These are phyloP conservation scores for Skeletonema tropicum DNA, from an alignment of 108 stramenopile genomes.

Conservation along the genomic window DNA sequence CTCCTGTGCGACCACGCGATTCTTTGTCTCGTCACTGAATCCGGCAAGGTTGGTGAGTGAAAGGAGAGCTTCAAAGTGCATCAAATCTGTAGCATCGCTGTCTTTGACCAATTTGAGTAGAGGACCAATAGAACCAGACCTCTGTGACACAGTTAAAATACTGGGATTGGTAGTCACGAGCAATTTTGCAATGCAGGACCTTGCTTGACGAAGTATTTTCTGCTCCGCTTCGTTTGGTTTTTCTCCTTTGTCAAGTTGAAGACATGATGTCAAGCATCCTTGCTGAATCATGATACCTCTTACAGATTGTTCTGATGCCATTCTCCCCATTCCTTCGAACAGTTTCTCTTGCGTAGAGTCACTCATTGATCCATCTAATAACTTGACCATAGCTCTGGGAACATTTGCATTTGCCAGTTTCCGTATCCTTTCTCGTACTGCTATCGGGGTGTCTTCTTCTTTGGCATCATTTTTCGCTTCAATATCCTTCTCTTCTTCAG, in stretches of 20 bases:
- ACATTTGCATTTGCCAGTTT: slow-evolving; percentile 84
- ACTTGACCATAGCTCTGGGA: slow-evolving; percentile 81
- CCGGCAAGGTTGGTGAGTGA: slow-evolving; percentile 93
- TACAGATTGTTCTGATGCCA: slow-evolving; percentile 85
- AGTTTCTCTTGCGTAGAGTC: slow-evolving; percentile 82
- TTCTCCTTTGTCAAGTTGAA: slow-evolving; percentile 76
- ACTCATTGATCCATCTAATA: slow-evolving; percentile 80
- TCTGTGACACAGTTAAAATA: slow-evolving; percentile 87
- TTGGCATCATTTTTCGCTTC: slow-evolving; percentile 57
- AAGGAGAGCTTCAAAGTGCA: slow-evolving; percentile 94
- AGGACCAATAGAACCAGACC: slow-evolving; percentile 87
- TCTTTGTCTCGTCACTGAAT: slow-evolving; percentile 88
- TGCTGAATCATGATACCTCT: slow-evolving; percentile 95
- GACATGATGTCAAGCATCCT: slow-evolving; percentile 84
- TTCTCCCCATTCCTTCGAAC: slow-evolving; percentile 71
- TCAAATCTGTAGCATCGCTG: slow-evolving; percentile 85
- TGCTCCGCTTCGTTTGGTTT: slow-evolving; percentile 67
- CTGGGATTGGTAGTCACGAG: slow-evolving; percentile 95
- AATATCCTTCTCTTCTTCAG: slow-evolving; percentile 81
- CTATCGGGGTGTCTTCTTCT: slow-evolving; percentile 64
- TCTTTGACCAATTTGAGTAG: slow-evolving; percentile 88
- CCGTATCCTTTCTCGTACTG: slow-evolving; percentile 68
- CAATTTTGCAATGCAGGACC: slow-evolving; percentile 92
- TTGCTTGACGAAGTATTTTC: slow-evolving; percentile 75
- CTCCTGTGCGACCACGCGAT: slow-evolving; percentile 83